Evolutionary conservation across 1,284 basidiomycete genomes (phyloP).

Genomic region (Lentinus polychrous): DNA sequence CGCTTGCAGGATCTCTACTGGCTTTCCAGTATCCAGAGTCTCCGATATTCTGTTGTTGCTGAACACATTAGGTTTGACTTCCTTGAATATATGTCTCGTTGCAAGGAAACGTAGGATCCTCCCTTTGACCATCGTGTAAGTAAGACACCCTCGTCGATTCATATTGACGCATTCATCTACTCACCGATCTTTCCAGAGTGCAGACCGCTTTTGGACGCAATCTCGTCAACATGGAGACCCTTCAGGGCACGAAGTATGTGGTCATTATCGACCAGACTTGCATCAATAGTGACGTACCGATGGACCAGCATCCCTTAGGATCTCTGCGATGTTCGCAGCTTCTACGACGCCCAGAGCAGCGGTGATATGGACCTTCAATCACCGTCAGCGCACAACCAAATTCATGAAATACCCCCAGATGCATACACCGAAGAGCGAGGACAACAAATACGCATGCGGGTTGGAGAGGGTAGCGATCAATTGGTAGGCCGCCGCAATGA

Average conservation of each 20-base stretch:
- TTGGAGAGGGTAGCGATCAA: constrained; percentile 11
- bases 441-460: constrained; percentile 5
- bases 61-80: constrained; percentile 21
- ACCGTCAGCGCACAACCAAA: constrained; percentile 6
- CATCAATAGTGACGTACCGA: constrained; percentile 17
- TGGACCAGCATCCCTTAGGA: constrained; percentile 28
- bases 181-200: constrained; percentile 12
- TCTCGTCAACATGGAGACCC: constrained; percentile 20
- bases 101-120: constrained; percentile 24
- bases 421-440: constrained; percentile 1
- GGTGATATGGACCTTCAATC: constrained; percentile 4
- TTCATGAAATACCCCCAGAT: not conserved
- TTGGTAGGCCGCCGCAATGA: constrained; percentile 13
- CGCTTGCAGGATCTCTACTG: constrained; percentile 12
- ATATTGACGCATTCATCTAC: not conserved
- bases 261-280: too few species aligned
- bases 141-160: not conserved
- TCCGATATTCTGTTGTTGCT: constrained; percentile 21
- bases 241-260: not conserved
- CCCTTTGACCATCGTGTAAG: not conserved
- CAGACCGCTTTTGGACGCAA: constrained; percentile 14
- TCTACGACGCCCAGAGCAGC: constrained; percentile 22
- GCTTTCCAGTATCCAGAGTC: constrained; percentile 20
- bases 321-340: constrained; percentile 29
- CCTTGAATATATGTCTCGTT: constrained; percentile 23